phyloP scores from a whole-genome alignment of 169 alveolate species.

The Cryptosporidium ubiquitum region DNA sequence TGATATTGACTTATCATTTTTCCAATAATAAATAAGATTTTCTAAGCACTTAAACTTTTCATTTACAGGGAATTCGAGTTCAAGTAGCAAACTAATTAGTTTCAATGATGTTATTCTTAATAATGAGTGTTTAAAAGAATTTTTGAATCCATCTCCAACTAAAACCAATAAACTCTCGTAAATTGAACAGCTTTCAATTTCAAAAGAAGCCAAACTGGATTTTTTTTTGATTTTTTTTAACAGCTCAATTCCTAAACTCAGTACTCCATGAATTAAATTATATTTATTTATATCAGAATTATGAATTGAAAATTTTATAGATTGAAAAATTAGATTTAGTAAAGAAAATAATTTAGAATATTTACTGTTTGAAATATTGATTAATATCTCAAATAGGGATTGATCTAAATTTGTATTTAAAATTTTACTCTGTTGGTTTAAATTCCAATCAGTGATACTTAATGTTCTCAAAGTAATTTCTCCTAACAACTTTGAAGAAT shows the following conservation, averaged over 20 bases:
- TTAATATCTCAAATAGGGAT: neutral
- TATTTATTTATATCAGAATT: neutral
- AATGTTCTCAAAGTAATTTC: constrained; percentile 20
- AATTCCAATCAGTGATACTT: neutral
- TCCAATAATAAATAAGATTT: neutral
- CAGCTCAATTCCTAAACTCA: constrained; percentile 1
- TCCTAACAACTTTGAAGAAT: constrained; percentile 21
- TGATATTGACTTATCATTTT: neutral
- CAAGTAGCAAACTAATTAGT: constrained; percentile 13
- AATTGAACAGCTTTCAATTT: neutral
- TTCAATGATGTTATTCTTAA: neutral
- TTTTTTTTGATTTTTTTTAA: neutral
- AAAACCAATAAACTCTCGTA: neutral
- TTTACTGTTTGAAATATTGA: neutral
- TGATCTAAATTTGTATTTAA: neutral
- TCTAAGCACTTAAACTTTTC: neutral
- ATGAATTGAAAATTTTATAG: constrained; percentile 4
- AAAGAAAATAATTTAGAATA: neutral
- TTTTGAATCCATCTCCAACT: neutral
- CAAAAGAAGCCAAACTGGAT: neutral
- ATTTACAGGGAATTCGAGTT: neutral
- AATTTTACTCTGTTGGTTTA: neutral
- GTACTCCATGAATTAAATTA: constrained; percentile 44
- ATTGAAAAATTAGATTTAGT: neutral
- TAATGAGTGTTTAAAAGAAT: neutral